phyloP scores from a whole-genome alignment of 2,329 filamentous ascomycete species.

The Epichloe sp. region DNA sequence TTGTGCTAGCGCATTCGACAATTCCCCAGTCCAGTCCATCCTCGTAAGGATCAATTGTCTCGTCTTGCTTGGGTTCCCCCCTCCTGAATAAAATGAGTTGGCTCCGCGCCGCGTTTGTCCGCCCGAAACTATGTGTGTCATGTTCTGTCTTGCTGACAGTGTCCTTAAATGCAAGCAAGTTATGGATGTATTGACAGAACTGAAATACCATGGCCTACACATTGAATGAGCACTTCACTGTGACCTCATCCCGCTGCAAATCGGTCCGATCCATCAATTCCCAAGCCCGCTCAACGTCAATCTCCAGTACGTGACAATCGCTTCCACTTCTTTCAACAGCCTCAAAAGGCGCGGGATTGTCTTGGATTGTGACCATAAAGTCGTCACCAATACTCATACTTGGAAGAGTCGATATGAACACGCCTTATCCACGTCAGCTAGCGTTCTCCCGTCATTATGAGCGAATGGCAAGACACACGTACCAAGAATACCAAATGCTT shows the following conservation, averaged over 20 bases:
- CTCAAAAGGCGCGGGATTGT: conserved; percentile 51
- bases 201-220: conserved; percentile 12
- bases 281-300: conserved; percentile 72
- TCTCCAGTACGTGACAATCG: conserved; percentile 52
- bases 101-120: no score
- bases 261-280: conserved; percentile 53
- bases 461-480: conserved; percentile 13
- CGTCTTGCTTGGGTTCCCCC: no score
- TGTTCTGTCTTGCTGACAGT: no score
- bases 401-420: conserved; percentile 64
- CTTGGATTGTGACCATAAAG: conserved; percentile 64
- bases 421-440: conserved; percentile 26
- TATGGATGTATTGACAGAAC: no score
- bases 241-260: conserved; percentile 71
- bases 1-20: no score
- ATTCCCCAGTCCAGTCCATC: no score
- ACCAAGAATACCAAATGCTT: conserved; percentile 67
- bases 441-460: neutral
- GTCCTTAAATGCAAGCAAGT: no score
- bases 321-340: conserved; percentile 46
- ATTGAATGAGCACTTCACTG: conserved; percentile 48
- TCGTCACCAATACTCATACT: conserved; percentile 45
- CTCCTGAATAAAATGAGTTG: no score
- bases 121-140: no score
- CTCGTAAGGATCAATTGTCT: no score